Conservation (phyloP, 139 green algal species). For the Coccomyxa sp. region DNA sequence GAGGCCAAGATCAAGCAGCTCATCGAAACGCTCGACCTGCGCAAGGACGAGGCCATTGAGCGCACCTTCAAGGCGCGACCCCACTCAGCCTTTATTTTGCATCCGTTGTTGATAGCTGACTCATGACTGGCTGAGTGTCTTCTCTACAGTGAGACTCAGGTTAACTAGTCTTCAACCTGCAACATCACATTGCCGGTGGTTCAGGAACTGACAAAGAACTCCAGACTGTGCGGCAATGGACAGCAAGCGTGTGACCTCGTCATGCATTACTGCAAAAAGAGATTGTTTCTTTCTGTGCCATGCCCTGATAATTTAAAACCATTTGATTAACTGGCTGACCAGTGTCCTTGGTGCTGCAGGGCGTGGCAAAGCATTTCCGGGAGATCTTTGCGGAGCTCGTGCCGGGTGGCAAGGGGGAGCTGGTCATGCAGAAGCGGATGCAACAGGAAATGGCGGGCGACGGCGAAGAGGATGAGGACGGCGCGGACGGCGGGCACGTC, state of each 20-base stretch:
- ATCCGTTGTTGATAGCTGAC: no score
- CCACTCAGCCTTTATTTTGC: not conserved
- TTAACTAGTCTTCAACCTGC: no score
- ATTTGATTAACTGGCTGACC: no score
- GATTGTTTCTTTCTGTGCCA: no score
- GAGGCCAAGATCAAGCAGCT: conserved; percentile 77
- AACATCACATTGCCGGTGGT: no score
- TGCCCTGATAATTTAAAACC: no score
- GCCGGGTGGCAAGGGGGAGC: conserved; percentile 63
- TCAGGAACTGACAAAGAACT: no score
- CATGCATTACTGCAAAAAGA: no score
- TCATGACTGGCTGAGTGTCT: no score
- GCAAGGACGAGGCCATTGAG: conserved; percentile 97
- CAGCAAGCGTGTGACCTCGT: no score
- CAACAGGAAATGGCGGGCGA: not conserved
- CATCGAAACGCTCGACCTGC: conserved; percentile 83
- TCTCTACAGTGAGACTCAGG: no score
- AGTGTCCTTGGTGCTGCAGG: conserved; percentile 2
- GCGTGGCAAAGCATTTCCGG: conserved; percentile 90
- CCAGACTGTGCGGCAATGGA: no score
- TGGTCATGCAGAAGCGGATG: conserved; percentile 77
- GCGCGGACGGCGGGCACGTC: not conserved
- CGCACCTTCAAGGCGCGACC: conserved; percentile 87
- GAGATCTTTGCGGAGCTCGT: conserved; percentile 94
- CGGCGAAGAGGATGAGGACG: conserved; percentile 37